phyloP scores from a whole-genome alignment of 352 stramenopile species.

The Phytophthora pluvialis region DNA sequence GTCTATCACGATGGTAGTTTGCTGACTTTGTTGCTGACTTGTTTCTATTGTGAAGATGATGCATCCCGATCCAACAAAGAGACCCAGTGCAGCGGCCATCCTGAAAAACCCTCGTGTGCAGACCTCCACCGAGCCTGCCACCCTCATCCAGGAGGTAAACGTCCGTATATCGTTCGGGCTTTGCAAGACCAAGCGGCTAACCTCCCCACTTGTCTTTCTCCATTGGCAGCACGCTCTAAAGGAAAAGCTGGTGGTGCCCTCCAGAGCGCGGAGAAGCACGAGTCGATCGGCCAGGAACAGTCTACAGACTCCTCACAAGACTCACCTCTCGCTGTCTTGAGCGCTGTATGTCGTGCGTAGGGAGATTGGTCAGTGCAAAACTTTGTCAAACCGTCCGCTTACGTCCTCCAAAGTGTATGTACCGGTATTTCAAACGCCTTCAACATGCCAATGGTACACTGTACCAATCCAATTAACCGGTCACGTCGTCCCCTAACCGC shows the following conservation, averaged over 20 bases:
- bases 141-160: conserved; percentile 41
- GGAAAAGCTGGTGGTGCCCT: conserved; percentile 35
- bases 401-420: not conserved
- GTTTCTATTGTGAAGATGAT: conserved; percentile 58
- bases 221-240: conserved; percentile 29
- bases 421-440: not conserved
- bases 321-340: conserved; percentile 9
- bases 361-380: not conserved
- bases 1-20: not conserved
- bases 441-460: conserved; percentile 4
- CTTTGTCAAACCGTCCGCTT: not conserved
- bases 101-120: conserved; percentile 36
- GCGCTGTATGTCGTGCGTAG: not conserved
- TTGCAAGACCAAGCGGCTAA: not conserved
- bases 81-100: conserved; percentile 53
- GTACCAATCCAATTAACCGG: conserved; percentile 17
- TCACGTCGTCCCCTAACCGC: conserved; percentile 6
- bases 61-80: conserved; percentile 44
- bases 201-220: not conserved
- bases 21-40: not conserved
- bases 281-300: conserved; percentile 33
- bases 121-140: conserved; percentile 14
- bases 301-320: conserved; percentile 39
- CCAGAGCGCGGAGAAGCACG: conserved; percentile 35
- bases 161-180: not conserved